Percentiles rank a stretch among this genome's conserved stretches.
These are phyloP conservation scores for Metahyphopichia silvanorum DNA, from an alignment of 805 yeast genomes.

Conservation along the genomic window DNA sequence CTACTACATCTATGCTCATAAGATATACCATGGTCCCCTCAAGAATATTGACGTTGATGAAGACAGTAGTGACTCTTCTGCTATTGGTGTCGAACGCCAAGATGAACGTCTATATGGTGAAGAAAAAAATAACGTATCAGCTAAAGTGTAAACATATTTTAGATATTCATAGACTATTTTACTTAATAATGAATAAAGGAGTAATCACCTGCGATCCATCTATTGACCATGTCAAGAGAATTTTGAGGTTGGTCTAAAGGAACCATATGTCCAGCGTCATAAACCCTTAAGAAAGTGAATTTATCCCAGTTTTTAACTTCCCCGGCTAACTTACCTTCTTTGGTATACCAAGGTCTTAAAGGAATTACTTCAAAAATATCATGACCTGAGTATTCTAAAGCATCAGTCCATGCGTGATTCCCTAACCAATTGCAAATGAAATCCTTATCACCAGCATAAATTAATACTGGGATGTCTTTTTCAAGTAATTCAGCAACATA, in stretches of 20 bases:
- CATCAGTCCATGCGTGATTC: slow-evolving; percentile 40
- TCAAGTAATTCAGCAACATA: slow-evolving; percentile 46
- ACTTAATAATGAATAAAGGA: slow-evolving; percentile 13
- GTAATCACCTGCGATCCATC: slow-evolving; percentile 77
- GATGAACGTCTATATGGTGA: too few relatives aligned
- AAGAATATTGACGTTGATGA: slow-evolving; percentile 20
- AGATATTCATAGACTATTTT: not conserved
- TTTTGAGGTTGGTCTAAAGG: slow-evolving; percentile 84
- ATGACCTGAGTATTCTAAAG: slow-evolving; percentile 21
- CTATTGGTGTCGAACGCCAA: too few relatives aligned
- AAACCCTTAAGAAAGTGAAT: slow-evolving; percentile 80
- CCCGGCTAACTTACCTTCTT: slow-evolving; percentile 54
- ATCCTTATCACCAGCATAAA: slow-evolving; percentile 46
- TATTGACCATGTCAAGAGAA: slow-evolving; percentile 76
- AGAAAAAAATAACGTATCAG: not conserved
- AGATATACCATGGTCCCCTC: slow-evolving; percentile 26
- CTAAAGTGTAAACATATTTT: slow-evolving; percentile 1
- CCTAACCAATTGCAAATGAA: slow-evolving; percentile 47
- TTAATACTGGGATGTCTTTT: slow-evolving; percentile 34
- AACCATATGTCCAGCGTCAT: slow-evolving; percentile 95
- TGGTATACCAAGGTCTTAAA: slow-evolving; percentile 37
- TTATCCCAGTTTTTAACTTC: slow-evolving; percentile 68
- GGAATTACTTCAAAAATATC: slow-evolving; percentile 15
- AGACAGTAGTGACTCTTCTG: too few relatives aligned
- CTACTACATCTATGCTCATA: slow-evolving; percentile 24